Evolutionary conservation across 2,329 filamentous ascomycete species (phyloP).

Genomic region (Elsinoe perseae): DNA sequence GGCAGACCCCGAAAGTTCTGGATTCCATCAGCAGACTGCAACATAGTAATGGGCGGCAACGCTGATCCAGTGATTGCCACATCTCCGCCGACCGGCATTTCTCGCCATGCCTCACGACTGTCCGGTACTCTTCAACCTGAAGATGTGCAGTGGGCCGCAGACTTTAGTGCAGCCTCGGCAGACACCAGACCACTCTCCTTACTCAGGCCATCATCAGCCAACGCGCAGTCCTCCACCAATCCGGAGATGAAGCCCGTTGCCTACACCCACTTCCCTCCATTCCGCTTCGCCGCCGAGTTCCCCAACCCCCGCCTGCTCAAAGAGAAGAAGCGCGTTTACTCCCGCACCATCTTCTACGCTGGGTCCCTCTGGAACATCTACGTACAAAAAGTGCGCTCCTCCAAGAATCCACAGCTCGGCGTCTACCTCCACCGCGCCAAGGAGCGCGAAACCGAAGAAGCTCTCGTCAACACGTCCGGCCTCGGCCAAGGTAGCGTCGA

Average conservation of each 20-base stretch:
- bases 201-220: conserved; percentile 16
- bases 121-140: conserved; percentile 47
- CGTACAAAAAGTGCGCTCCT: conserved; percentile 50
- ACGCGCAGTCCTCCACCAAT: conserved; percentile 23
- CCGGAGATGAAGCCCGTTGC: conserved; percentile 30
- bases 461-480: conserved; percentile 32
- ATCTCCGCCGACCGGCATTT: conserved; percentile 32
- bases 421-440: conserved; percentile 54
- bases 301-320: conserved; percentile 49
- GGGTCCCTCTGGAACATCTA: conserved; percentile 56
- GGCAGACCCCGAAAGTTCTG: conserved; percentile 50
- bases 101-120: conserved; percentile 41
- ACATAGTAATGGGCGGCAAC: conserved; percentile 48
- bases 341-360: conserved; percentile 52
- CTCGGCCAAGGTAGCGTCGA: conserved; percentile 41
- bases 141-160: conserved; percentile 49
- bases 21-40: conserved; percentile 50
- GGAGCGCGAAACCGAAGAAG: conserved; percentile 45
- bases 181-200: conserved; percentile 23
- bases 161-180: conserved; percentile 44
- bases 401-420: conserved; percentile 50
- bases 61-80: conserved; percentile 46
- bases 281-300: conserved; percentile 52
- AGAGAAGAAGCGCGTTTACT: conserved; percentile 53
- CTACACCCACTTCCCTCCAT: conserved; percentile 51